A percentile compares a stretch with the other conserved stretches of the same genome.
These are phyloP conservation scores for Dictyostelium firmibasis DNA, from an alignment of 78 protist species.

Conservation along the genomic window DNA sequence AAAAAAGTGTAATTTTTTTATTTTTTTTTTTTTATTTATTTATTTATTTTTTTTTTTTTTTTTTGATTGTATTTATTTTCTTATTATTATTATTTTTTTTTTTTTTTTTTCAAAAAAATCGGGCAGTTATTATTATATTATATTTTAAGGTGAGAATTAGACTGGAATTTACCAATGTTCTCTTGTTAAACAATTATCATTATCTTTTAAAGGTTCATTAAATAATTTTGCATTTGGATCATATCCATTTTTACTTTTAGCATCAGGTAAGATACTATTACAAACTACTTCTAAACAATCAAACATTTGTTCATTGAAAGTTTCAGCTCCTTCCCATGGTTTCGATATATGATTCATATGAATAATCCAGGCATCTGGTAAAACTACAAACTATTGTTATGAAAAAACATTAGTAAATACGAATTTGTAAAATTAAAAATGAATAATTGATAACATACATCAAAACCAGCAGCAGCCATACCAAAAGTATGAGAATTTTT, in stretches of 20 bases:
- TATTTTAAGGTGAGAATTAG: too few relatives aligned
- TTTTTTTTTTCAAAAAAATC: too few relatives aligned
- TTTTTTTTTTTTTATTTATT: too few relatives aligned
- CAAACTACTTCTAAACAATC: conserved; percentile 31
- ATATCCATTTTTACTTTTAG: conserved; percentile 15
- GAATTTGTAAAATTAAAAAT: neutral
- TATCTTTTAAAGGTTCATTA: conserved; percentile 45
- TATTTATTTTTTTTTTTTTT: too few relatives aligned
- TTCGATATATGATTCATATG: conserved; percentile 42
- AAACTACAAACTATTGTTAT: conserved; percentile 7
- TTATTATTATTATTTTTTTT: too few relatives aligned
- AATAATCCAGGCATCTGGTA: conserved; percentile 53
- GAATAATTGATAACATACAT: neutral
- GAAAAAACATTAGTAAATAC: too few relatives aligned
- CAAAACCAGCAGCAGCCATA: conserved; percentile 31
- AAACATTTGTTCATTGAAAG: conserved; percentile 34
- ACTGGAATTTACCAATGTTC: neutral
- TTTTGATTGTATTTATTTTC: too few relatives aligned
- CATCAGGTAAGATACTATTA: conserved; percentile 21
- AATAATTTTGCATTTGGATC: conserved; percentile 36
- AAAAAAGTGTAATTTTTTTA: too few relatives aligned
- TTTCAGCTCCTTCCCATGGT: conserved; percentile 54
- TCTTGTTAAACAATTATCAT: neutral
- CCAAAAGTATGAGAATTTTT: conserved; percentile 36
- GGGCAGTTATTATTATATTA: too few relatives aligned